Base-by-base conservation (phyloP, 257 asterid genomes). In the Lantana camara region DNA sequence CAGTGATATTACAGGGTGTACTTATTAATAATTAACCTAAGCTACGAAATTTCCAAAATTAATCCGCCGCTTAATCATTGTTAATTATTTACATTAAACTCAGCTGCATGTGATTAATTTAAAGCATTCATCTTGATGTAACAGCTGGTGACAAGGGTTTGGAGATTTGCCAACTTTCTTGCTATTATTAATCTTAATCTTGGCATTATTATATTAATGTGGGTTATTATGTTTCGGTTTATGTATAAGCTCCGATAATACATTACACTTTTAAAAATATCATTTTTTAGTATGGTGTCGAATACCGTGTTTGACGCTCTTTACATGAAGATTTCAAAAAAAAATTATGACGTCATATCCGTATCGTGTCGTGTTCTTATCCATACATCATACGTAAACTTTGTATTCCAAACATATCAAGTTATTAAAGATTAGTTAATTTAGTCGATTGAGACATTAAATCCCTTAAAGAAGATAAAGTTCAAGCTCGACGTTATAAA, bases 1-100 rank as follows among this genome's bases (percentile, higher is more conserved):
- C 32, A 46, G 12, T 17, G 51, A 30, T 59, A 46, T 73, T 44
- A 67, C 78, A 61, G 73, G 67, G 45, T 67, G 73, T 66, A 59
- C 54, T 47, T 51, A 64, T 37, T 32, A 50, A 20, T 47, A 41
- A 64, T 37, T 32, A 50, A 20, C 52, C 44, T 66, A 49, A 10
- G 29, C 7, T 40, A 4, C 15, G 55, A n/a, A 41, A 46, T n/a
- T 46, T 60, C 27, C 22, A 27, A 41, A 38, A 52, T 22, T 59
- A 49, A 24, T 35, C 29, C 55, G 41, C 60, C 19, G 20, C 46
- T 20, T 61, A 49, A 46, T 49, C 60, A 60, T 37, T 69, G 51
- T 56, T 47, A 34, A 29, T n/a, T 29, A 1, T 4, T 30, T 10
- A 34, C 41, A 70, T 42, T 40, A 38, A 16, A 50, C 38, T 69